Base-by-base conservation (phyloP, 1,139 yeast species). In the Geotrichum cucujoidarum region DNA sequence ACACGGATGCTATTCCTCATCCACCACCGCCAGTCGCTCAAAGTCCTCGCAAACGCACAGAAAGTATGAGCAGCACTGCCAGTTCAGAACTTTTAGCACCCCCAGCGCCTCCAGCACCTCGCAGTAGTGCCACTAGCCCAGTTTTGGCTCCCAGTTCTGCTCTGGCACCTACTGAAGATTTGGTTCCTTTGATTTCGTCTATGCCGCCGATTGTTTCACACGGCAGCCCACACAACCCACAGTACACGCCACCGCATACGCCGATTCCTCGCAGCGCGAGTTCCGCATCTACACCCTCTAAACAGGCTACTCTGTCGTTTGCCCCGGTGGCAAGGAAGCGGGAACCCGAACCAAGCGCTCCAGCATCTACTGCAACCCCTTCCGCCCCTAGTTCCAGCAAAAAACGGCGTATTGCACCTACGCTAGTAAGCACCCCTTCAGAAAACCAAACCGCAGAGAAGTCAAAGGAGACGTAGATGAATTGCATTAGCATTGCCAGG, bases 351-450 rank as follows among this genome's bases (percentile, higher is more conserved):
- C 16, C 42, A 21, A 8, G 6, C 31, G 7, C 17, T 20, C 31
- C n/a, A 22, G 7, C n/a, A n/a, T n/a, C n/a, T n/a, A n/a, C n/a
- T n/a, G n/a, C n/a, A n/a, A n/a, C n/a, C n/a, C 18, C 40, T 21
- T 17, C 31, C 16, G 20, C 30, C 18, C 16, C 42, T 6, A 32
- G 14, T 17, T 16, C 54, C 27, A 70, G 68, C 53, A 68, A 71
- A 49, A 73, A 73, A 56, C 68, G 75, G 47, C 61, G 78, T 49
- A 65, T 76, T 3, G 67, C 72, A 0, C 80, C 81, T 6, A 74
- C 75, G 2, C 58, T 73, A 40, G 62, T 75, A 13, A 57, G 51
- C 30, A 21, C 31, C 14, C 17, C 45, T n/a, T 2, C 29, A 1
- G 50, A 47, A 20, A 43, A 47, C 20, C 36, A 20, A 43, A 47